These are phyloP conservation scores for Eimeria mitis DNA, from an alignment of 169 alveolate genomes.

Conservation along the genomic window DNA sequence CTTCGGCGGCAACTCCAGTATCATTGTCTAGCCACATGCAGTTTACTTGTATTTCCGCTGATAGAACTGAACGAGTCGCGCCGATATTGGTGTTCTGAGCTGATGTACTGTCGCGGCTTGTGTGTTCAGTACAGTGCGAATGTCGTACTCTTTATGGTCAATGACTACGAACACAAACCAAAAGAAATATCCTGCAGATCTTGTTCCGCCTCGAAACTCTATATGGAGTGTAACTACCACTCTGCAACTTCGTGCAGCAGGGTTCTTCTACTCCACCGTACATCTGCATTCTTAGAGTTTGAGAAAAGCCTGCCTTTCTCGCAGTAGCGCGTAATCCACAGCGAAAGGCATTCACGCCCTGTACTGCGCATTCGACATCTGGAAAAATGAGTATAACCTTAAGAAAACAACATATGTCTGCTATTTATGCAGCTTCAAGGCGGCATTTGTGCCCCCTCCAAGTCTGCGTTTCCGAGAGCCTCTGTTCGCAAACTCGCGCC, in stretches of 20 bases:
- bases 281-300: not conserved
- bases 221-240: not conserved
- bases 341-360: not conserved
- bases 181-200: too few relatives aligned
- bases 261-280: not conserved
- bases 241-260: not conserved
- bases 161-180: not conserved
- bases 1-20: not conserved
- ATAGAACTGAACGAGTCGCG: not conserved
- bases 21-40: not conserved
- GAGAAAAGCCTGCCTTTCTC: not conserved
- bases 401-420: not conserved
- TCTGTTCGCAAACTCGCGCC: not conserved
- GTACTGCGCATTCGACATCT: not conserved
- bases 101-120: not conserved
- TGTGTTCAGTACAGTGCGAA: not conserved
- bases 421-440: not conserved
- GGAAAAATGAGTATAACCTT: not conserved
- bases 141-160: not conserved
- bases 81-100: not conserved
- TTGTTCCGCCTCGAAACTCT: not conserved
- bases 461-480: not conserved
- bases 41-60: not conserved
- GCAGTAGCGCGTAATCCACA: not conserved
- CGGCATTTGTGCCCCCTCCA: not conserved